Base-by-base conservation (phyloP, 2,329 filamentous ascomycete species). In the Penicillium sp. region DNA sequence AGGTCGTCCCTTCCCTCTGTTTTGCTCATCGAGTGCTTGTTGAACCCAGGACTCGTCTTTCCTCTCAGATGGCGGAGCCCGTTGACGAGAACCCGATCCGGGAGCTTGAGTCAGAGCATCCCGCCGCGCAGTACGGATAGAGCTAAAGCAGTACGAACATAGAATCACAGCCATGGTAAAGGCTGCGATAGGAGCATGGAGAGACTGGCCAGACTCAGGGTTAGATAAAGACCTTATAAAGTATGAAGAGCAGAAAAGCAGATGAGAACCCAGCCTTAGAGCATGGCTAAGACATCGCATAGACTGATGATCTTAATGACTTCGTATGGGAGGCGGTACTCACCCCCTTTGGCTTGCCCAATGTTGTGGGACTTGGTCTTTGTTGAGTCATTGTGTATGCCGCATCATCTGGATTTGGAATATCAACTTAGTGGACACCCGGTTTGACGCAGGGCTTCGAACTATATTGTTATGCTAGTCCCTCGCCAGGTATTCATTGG, bases 41-140 rank as follows among this genome's bases (percentile, higher is more conserved):
- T 63, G 63, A 12, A 69, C 56, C 67, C 67, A 69, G 0, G 63
- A 62, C 10, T 53, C 43, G 36, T 63, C 57, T 19, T 56, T 62
- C 22, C 40, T 43, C 18, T 56, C 54, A 65, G 75, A 74, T 34
- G 52, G 34, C 14, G 76, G 54, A 74, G 79, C 69, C 73, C 77
- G 80, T 25, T 51, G 50, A 39, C 52, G n/a, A 27, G 46, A 50
- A 14, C 34, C 44, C n/a, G 77, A 40, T 8, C 16, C 36, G 35
- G 38, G 36, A n/a, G 46, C 13, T 30, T 82, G 72, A 45, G 81
- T 78, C 53, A 81, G 76, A 0, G 83, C 83, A 55, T 87, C 86
- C 39, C 79, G 74, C 58, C 86, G 85, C 2, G 85, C 85, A 19
- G 82, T 80, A 52, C 78, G 75, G 54, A 88, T 87, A 19, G 80